phyloP scores from a whole-genome alignment of 495 filamentous ascomycete species.

The Penicillium argentinense region DNA sequence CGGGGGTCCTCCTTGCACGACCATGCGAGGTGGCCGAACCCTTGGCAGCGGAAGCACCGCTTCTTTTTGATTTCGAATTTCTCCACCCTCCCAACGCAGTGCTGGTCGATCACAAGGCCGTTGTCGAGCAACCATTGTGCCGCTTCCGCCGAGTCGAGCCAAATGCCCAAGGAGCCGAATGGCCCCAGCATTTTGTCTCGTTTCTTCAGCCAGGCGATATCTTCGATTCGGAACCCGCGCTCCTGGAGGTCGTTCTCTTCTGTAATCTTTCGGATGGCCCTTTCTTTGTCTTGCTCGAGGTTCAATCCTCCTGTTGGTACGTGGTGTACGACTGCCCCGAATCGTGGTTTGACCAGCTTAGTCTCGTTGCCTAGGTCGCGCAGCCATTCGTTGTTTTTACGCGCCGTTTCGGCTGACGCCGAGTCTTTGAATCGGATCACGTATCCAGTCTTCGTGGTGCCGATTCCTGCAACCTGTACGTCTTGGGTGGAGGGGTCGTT shows the following conservation, averaged over 20 bases:
- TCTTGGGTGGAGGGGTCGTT: slow-evolving; percentile 15
- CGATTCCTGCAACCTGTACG: slow-evolving; percentile 12
- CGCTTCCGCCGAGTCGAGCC: slow-evolving; percentile 22
- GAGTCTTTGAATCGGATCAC: slow-evolving; percentile 22
- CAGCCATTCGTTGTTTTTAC: slow-evolving; percentile 15
- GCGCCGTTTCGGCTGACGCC: slow-evolving; percentile 15
- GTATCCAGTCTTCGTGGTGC: slow-evolving; percentile 23
- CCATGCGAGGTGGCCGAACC: slow-evolving; percentile 30
- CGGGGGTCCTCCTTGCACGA: slow-evolving; percentile 25
- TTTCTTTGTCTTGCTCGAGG: slow-evolving; percentile 31
- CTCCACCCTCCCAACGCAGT: slow-evolving; percentile 21
- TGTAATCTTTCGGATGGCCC: slow-evolving; percentile 27
- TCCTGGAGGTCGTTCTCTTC: slow-evolving; percentile 22
- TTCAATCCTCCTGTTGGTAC: slow-evolving; percentile 24
- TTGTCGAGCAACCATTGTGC: slow-evolving; percentile 21
- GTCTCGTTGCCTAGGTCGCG: slow-evolving; percentile 18
- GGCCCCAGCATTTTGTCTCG: slow-evolving; percentile 21
- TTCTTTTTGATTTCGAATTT: slow-evolving; percentile 20
- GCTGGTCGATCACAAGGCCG: slow-evolving; percentile 21
- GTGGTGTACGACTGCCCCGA: slow-evolving; percentile 20
- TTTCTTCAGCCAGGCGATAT: slow-evolving; percentile 22
- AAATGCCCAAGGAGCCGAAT: slow-evolving; percentile 20
- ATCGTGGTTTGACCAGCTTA: slow-evolving; percentile 19
- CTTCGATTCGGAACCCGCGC: slow-evolving; percentile 20
- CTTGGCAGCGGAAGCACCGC: slow-evolving; percentile 26